Conservation (phyloP, 2,329 filamentous ascomycete genomes). For the Xylariaceae sp. region DNA sequence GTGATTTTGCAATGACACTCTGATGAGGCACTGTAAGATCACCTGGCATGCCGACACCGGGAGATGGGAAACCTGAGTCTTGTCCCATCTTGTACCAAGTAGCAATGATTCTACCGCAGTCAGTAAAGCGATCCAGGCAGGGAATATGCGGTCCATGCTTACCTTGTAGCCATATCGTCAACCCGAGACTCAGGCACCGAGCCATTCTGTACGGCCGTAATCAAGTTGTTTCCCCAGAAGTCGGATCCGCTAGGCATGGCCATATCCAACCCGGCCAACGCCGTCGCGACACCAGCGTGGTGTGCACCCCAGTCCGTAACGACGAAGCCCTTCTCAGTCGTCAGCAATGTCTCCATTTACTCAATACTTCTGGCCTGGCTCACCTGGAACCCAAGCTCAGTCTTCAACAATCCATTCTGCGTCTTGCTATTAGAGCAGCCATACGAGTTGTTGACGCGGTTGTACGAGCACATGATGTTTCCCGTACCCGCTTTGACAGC, state of each 20-base stretch:
- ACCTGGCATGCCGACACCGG: conserved; percentile 46
- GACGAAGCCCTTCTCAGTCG: conserved; percentile 53
- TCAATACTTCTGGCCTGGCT: conserved; percentile 29
- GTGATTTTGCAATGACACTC: conserved; percentile 50
- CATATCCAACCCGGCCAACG: conserved; percentile 65
- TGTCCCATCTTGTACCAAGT: conserved; percentile 53
- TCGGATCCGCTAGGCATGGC: conserved; percentile 52
- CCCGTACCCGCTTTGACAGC: conserved; percentile 57
- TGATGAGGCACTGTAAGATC: conserved; percentile 44
- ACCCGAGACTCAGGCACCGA: conserved; percentile 50
- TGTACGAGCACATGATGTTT: conserved; percentile 60
- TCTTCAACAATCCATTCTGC: conserved; percentile 62
- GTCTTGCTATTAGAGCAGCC: conserved; percentile 64
- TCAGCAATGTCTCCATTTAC: conserved; percentile 19
- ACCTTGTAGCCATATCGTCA: conserved; percentile 54
- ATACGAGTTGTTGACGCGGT: conserved; percentile 67
- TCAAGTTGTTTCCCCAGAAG: conserved; percentile 50
- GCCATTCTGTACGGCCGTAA: conserved; percentile 54
- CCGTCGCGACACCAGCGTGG: conserved; percentile 56
- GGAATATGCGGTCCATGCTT: background rate
- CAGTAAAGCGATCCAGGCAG: background rate
- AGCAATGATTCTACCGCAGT: conserved; percentile 39
- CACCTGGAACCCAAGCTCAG: conserved; percentile 52
- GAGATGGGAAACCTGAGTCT: conserved; percentile 39
- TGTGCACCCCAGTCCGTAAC: conserved; percentile 65